Evolutionary conservation across 2,329 filamentous ascomycete species (phyloP).

Genomic region (Hypocrella siamensis): DNA sequence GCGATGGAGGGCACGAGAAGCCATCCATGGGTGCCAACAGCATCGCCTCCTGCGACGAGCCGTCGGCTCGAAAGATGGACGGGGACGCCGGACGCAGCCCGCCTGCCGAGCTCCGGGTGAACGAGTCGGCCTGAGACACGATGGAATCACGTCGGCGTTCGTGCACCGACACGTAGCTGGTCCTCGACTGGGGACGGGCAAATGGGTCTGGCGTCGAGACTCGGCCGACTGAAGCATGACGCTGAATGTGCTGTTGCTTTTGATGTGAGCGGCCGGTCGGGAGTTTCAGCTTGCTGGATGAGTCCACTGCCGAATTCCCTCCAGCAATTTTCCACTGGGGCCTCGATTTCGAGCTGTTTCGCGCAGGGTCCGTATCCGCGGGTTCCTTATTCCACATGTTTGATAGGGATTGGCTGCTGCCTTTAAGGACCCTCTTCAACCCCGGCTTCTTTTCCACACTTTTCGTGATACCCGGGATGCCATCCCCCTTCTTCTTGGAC

Average conservation of each 20-base stretch:
- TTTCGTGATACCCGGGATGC: slow-evolving; percentile 6
- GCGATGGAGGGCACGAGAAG: slow-evolving; percentile 8
- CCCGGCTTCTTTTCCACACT: slow-evolving; percentile 10
- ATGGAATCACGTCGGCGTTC: slow-evolving; percentile 36
- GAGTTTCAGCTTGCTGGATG: slow-evolving; percentile 2
- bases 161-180: slow-evolving; percentile 34
- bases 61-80: slow-evolving; percentile 12
- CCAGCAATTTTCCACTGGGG: slow-evolving; percentile 11
- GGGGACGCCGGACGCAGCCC: slow-evolving; percentile 30
- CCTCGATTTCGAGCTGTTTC: slow-evolving; percentile 7
- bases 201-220: slow-evolving; percentile 12
- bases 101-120: slow-evolving; percentile 32
- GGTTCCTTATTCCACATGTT: slow-evolving; percentile 35
- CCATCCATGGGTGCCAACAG: slow-evolving; percentile 6
- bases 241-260: slow-evolving; percentile 1
- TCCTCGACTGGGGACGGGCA: slow-evolving; percentile 24
- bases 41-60: slow-evolving; percentile 9
- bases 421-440: slow-evolving; percentile 33
- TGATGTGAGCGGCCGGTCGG: slow-evolving; percentile 3
- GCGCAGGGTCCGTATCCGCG: slow-evolving; percentile 8
- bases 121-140: slow-evolving; percentile 39
- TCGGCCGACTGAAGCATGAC: neutral
- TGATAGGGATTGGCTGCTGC: slow-evolving; percentile 29
- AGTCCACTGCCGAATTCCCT: slow-evolving; percentile 1
- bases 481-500: slow-evolving; percentile 14